Evolutionary conservation across 1,139 yeast species (phyloP), one percentile per base, ranked within the genome.

Genomic region (Geotrichum histeridarum): DNA sequence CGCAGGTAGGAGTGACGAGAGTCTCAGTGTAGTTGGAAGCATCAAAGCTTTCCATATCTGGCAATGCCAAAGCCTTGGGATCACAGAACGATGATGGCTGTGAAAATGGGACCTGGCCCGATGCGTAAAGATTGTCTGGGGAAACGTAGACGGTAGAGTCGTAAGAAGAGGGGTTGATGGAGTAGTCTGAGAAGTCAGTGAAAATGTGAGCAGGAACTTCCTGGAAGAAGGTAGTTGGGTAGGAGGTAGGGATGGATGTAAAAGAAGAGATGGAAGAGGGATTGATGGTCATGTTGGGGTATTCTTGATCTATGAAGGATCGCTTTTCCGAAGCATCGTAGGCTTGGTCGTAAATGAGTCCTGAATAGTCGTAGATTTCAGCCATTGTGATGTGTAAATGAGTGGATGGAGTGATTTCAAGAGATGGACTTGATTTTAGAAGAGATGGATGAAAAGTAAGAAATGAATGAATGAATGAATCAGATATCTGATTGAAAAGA

Each of bases 61-160:
- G 54, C 42, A 62, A 55, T 2, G 59, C 64, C 46, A 62, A 51
- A 14, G 59, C 54, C 51, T 61, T 61, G 33, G 64, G 64, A 48
- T 62, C 64, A 52, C 64, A 62, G 55, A 62, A 62, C 14, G 32
- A 22, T 5, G 54, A 33, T 12, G 15, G 33, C 6, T 36, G 30
- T 5, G 52, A 51, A 12, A 56, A 27, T 15, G 42, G 53, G 51
- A 47, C 18, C 12, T 44, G 17, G 12, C 52, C 42, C 32, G 49
- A 51, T 27, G 50, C 32, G 30, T 36, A 38, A 41, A 39, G 32
- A 33, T 42, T 27, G 36, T 15, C 30, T 8, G 38, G 47, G 14
- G 18, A 8, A 14, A 43, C 27, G 37, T n/a, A 46, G 12, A 43
- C 30, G 9, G 51, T 50, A 8, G 54, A 35, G 32, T 38, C 48